phyloP scores from a whole-genome alignment of 1,284 basidiomycete genomes.

The Flammula alnicola region DNA sequence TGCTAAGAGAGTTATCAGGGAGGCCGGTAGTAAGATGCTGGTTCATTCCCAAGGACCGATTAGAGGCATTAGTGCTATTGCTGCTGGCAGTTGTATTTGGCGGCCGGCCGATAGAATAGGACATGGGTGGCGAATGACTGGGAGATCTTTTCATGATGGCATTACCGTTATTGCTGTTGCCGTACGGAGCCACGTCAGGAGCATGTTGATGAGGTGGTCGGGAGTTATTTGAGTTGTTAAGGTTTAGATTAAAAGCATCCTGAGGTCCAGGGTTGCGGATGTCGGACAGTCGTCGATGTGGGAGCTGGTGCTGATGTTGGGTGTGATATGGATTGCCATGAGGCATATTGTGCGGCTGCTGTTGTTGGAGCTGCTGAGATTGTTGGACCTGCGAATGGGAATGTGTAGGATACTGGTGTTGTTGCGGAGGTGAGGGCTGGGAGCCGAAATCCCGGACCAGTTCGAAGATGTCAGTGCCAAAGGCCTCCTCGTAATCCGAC shows the following conservation, averaged over 20 bases:
- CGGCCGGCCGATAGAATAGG: slow-evolving; percentile 35
- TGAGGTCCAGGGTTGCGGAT: slow-evolving; percentile 27
- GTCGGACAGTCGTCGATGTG: slow-evolving; percentile 34
- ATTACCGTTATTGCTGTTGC: slow-evolving; percentile 22
- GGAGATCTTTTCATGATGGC: slow-evolving; percentile 33
- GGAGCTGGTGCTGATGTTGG: slow-evolving; percentile 24
- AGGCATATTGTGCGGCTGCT: slow-evolving; percentile 11
- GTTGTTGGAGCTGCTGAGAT: slow-evolving; percentile 24
- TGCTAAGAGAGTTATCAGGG: slow-evolving; percentile 14
- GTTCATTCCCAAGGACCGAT: slow-evolving; percentile 20
- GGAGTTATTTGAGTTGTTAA: slow-evolving; percentile 22
- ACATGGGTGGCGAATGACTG: slow-evolving; percentile 30
- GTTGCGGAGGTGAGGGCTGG: slow-evolving; percentile 35
- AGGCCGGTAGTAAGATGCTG: slow-evolving; percentile 12
- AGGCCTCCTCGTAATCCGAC: slow-evolving; percentile 64
- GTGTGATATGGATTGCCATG: slow-evolving; percentile 16
- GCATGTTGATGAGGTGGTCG: slow-evolving; percentile 35
- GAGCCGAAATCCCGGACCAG: slow-evolving; percentile 40
- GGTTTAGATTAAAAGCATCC: slow-evolving; percentile 11
- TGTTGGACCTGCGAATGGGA: slow-evolving; percentile 23
- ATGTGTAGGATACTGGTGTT: slow-evolving; percentile 33
- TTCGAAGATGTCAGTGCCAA: slow-evolving; percentile 60
- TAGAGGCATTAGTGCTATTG: slow-evolving; percentile 23
- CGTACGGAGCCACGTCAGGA: slow-evolving; percentile 28
- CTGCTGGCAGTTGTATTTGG: slow-evolving; percentile 35